Base-by-base conservation (phyloP, 371 early-diverging fungal genomes). In the Sporodiniella umbellata region DNA sequence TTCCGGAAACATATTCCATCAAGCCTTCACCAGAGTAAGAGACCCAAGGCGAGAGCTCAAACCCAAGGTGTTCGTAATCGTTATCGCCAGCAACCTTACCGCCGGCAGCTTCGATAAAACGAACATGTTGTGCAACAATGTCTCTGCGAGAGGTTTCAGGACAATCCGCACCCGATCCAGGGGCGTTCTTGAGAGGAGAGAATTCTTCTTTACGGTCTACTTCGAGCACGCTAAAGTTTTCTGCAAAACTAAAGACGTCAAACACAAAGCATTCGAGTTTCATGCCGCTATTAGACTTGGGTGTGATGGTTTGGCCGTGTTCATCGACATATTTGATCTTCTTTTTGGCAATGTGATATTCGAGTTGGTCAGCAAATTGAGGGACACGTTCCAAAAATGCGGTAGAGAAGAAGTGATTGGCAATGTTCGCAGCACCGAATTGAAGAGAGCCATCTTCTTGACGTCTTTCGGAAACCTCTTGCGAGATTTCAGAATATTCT, bases 211-310 rank as follows among this genome's bases (percentile, higher is more conserved):
- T 78, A 54, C 98, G 89, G 45, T 86, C 87, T 24, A 89, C 90
- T 67, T 95, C 94, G 26, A 96, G 79, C 25, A 97, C 95, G 25
- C 95, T 94, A 78, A 97, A 78, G 45, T 78, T 53, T 53, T 90
- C 67, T 17, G 90, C 86, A 63, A 81, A 91, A 35, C 96, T 96
- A 78, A 98, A 91, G 15, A 97, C 96, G 65, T 96, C 96, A 78
- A 96, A 96, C 38, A 96, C 92, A 66, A 96, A 96, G 70, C 90
- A 84, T 77, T 98, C 98, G 38, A 98, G 84, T 77, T 98, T 98
- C 83, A 96, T 93, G 39, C 97, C 98, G 58, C 40, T 40, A 12
- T 40, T 40, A 15, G 35, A 79, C 55, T 83, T 81, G 37, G 96
- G 96, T 2, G 72, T 46, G 31, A 91, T 64, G n/a, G 60, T 48